Percentiles rank a stretch among this genome's conserved stretches.
Evolutionary conservation across 352 stramenopile genomes (phyloP).

Genomic region (Pythium graminicola): DNA sequence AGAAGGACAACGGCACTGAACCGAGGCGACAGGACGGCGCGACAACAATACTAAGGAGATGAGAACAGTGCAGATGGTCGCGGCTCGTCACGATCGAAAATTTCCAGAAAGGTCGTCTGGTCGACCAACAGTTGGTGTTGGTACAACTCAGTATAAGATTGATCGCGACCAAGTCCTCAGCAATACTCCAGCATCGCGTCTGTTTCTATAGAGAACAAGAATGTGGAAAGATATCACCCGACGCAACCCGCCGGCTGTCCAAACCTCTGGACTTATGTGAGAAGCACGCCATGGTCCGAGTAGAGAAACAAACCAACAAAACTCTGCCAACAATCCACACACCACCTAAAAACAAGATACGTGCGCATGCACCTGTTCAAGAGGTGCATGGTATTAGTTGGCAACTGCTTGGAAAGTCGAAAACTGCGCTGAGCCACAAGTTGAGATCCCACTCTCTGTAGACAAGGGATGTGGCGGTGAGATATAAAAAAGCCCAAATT

Average conservation of each 20-base stretch:
- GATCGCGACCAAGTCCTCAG: neutral
- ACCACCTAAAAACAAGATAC: neutral
- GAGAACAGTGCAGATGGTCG: constrained; percentile 6
- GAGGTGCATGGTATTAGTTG: constrained; percentile 5
- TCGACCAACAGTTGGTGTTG: constrained; percentile 10
- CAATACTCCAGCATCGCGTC: constrained; percentile 10
- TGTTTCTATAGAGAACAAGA: constrained; percentile 12
- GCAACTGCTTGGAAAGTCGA: constrained; percentile 19
- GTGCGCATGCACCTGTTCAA: constrained; percentile 5
- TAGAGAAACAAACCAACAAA: constrained; percentile 4
- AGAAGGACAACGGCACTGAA: constrained; percentile 1
- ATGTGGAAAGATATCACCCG: neutral
- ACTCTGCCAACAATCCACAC: constrained; percentile 8
- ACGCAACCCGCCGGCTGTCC: constrained; percentile 1
- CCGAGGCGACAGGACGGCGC: constrained; percentile 12
- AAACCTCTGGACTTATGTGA: neutral
- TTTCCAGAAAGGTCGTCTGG: constrained; percentile 19
- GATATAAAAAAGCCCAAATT: constrained; percentile 10
- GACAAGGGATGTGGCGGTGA: constrained; percentile 14
- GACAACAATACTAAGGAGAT: neutral
- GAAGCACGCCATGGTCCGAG: neutral
- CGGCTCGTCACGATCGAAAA: constrained; percentile 27
- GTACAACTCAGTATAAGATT: neutral
- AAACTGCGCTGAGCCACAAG: constrained; percentile 21
- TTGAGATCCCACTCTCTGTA: constrained; percentile 25